Evolutionary conservation across 257 asterid genomes (phyloP).

Genomic region (Euphrasia confusa): DNA sequence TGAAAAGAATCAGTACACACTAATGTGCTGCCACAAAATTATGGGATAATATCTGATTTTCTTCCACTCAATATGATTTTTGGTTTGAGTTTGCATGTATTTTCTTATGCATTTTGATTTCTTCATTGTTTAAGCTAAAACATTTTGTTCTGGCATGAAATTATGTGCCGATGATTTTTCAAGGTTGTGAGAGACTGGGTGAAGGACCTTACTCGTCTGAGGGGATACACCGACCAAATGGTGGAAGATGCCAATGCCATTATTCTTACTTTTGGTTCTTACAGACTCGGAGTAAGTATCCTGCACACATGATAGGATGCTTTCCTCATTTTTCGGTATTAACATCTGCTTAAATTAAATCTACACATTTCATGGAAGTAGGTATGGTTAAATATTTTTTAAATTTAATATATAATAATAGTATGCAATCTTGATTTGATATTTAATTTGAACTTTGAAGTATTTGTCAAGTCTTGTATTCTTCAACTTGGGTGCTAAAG

Average conservation of each 20-base stretch:
- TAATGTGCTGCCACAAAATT: neutral
- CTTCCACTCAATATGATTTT: neutral
- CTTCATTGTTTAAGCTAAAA: neutral
- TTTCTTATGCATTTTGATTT: neutral
- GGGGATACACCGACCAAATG: constrained; percentile 68
- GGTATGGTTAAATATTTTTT: neutral
- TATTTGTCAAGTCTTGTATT: neutral
- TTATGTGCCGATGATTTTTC: neutral
- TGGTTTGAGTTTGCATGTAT: constrained; percentile 8
- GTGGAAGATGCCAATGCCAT: constrained; percentile 91
- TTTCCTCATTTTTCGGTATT: neutral
- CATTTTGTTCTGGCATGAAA: constrained; percentile 3
- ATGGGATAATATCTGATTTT: neutral
- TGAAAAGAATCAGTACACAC: neutral
- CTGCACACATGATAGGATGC: constrained; percentile 13
- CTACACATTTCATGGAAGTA: neutral
- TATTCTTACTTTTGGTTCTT: constrained; percentile 89
- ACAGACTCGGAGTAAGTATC: constrained; percentile 80
- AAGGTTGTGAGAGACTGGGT: constrained; percentile 67
- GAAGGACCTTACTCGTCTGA: constrained; percentile 54
- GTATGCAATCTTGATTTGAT: constrained; percentile 9
- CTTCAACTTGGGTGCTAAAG: constrained; percentile 3
- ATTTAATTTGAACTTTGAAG: neutral
- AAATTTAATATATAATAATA: neutral
- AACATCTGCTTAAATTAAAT: neutral